Evolutionary conservation across 2,329 filamentous ascomycete species (phyloP).

Genomic region (Sporothrix globosa): DNA sequence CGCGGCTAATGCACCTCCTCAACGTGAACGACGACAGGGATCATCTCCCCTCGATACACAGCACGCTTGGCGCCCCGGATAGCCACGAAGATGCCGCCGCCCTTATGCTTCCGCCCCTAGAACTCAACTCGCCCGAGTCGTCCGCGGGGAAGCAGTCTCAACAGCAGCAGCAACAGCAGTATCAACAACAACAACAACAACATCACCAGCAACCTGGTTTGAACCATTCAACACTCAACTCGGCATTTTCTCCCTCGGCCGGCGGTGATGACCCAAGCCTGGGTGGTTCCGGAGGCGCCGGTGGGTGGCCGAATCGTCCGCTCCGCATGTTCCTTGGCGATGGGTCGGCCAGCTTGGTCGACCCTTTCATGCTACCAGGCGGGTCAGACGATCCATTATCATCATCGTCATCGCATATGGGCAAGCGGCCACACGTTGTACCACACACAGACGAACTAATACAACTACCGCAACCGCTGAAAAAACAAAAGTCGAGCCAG

Average conservation of each 20-base stretch:
- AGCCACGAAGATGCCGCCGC: slow-evolving; percentile 35
- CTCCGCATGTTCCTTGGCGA: slow-evolving; percentile 31
- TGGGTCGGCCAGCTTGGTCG: slow-evolving; percentile 4
- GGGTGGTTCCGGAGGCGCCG: not conserved
- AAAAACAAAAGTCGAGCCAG: slow-evolving; percentile 64
- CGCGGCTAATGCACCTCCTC: slow-evolving; percentile 66
- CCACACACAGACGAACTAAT: slow-evolving; percentile 63
- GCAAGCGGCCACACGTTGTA: slow-evolving; percentile 34
- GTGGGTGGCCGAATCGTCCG: slow-evolving; percentile 29
- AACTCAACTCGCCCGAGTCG: slow-evolving; percentile 52
- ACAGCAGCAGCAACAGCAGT: slow-evolving; percentile 13
- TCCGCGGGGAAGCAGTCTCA: slow-evolving; percentile 33
- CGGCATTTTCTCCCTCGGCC: slow-evolving; percentile 14
- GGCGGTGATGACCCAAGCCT: slow-evolving; percentile 26
- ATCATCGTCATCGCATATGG: slow-evolving; percentile 27
- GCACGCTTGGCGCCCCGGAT: slow-evolving; percentile 48
- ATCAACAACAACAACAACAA: slow-evolving; percentile 12
- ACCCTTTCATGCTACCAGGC: not conserved
- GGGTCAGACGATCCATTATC: slow-evolving; percentile 46
- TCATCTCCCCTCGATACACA: slow-evolving; percentile 41
- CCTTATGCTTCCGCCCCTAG: slow-evolving; percentile 55
- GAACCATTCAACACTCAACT: not conserved
- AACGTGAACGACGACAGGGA: slow-evolving; percentile 54
- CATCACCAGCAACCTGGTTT: slow-evolving; percentile 15
- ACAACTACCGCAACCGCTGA: slow-evolving; percentile 65